These are phyloP conservation scores for Tausonia pullulans DNA, from an alignment of 1,284 basidiomycete species.

Conservation along the genomic window DNA sequence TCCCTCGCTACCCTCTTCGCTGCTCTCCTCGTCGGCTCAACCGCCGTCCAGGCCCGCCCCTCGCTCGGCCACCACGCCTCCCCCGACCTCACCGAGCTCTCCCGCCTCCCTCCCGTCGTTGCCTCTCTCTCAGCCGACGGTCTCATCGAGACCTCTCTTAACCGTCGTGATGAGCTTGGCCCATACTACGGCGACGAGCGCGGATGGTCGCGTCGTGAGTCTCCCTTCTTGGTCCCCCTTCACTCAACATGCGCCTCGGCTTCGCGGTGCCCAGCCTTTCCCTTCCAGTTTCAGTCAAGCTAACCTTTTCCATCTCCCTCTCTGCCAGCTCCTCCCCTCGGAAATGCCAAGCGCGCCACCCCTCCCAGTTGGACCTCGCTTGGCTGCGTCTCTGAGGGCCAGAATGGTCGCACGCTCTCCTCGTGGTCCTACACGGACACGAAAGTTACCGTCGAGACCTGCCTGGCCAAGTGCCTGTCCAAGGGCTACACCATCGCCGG, in stretches of 20 bases:
- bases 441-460: constrained; percentile 25
- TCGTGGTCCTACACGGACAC: constrained; percentile 25
- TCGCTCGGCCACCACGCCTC: constrained; percentile 16
- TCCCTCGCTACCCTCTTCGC: constrained; percentile 3
- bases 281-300: constrained; percentile 18
- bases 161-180: not conserved
- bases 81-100: constrained; percentile 10
- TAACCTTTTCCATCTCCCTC: not conserved
- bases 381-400: constrained; percentile 32
- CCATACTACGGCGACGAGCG: constrained; percentile 16
- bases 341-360: constrained; percentile 25
- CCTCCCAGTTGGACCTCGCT: constrained; percentile 30
- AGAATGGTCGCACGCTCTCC: constrained; percentile 26
- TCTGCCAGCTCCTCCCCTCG: constrained; percentile 23
- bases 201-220: constrained; percentile 13
- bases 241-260: not conserved
- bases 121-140: not conserved
- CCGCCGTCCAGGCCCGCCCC: not conserved
- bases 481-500: constrained; percentile 31
- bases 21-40: not conserved
- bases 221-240: not conserved
- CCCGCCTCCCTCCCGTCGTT: constrained; percentile 12
- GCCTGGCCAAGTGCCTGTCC: constrained; percentile 28
- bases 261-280: not conserved
- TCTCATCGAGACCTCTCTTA: constrained; percentile 8